phyloP scores from a whole-genome alignment of 345 rosid genomes.

The Eutrema heterophyllum region DNA sequence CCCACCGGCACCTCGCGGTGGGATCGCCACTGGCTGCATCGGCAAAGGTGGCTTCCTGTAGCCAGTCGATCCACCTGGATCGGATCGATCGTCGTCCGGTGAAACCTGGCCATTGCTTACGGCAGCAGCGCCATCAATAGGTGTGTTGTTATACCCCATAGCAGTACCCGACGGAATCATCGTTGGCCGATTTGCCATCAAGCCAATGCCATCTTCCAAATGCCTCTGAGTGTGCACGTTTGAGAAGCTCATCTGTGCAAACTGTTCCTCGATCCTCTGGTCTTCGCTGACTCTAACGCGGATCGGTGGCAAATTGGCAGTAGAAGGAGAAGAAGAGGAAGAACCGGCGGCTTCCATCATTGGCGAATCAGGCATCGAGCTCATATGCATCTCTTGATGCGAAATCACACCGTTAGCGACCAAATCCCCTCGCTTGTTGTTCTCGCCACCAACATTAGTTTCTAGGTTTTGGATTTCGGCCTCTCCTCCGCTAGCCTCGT shows the following conservation, averaged over 20 bases:
- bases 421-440: constrained; percentile 25
- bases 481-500: constrained; percentile 28
- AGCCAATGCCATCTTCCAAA: constrained; percentile 34
- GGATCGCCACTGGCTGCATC: constrained; percentile 42
- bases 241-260: constrained; percentile 45
- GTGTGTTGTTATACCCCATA: constrained; percentile 13
- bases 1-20: constrained; percentile 34
- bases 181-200: constrained; percentile 27
- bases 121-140: constrained; percentile 19
- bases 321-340: constrained; percentile 65
- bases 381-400: constrained; percentile 45
- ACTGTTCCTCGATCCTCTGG: constrained; percentile 54
- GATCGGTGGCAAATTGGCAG: constrained; percentile 63
- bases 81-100: constrained; percentile 66
- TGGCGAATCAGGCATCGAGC: constrained; percentile 54
- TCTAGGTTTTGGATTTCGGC: constrained; percentile 19
- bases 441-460: constrained; percentile 19
- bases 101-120: constrained; percentile 26
- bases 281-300: constrained; percentile 45
- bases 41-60: constrained; percentile 75
- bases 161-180: constrained; percentile 28
- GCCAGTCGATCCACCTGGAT: constrained; percentile 42
- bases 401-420: constrained; percentile 4
- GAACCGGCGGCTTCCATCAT: constrained; percentile 44
- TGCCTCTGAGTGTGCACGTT: constrained; percentile 35